Base-by-base conservation (phyloP, 2,329 filamentous ascomycete genomes). In the Alternaria conjuncta region DNA sequence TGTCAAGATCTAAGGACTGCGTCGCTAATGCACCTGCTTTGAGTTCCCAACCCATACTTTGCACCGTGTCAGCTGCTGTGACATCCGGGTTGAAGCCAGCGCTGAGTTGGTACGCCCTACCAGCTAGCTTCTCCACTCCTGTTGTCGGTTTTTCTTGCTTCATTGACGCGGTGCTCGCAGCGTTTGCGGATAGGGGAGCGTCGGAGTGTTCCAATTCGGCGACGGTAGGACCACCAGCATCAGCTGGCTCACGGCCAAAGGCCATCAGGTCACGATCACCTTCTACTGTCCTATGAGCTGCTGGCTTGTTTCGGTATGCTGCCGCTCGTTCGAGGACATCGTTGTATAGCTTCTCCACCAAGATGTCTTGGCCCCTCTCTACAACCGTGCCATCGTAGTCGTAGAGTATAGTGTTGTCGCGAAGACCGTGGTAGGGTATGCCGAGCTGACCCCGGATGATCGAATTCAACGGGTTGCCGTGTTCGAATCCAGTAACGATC, bases 401-500 rank as follows among this genome's bases (percentile, higher is more conserved):
- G 82, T 97, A 97, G 10, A 99, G 89, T 9, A 93, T 96, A 15
- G 95, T 95, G 61, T 89, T 87, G 71, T 91, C 89, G 68, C 89
- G 90, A 64, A 99, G 84, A 23, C 91, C 85, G 79, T 97, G 93
- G 77, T 97, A 97, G 15, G 90, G 90, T 20, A 99, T 86, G 25
- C 91, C 92, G 53, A 99, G 86, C 80, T 99, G 96, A 15, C 93
- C 94, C 69, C 96, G 90, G 60, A 99, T 90, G 63, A 99, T 89
- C 53, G 94, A 88, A 77, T 97, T 96, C 71, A 99, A 83, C 6
- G 96, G 96, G 72, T 99, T 99, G 18, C 96, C 96, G 69, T 93
- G 89, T 70, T 98, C 94, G 77, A 98, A 99, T 0, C 96, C 96
- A 32, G 96, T 97, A 65, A 99, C 94, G 64, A 99, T 98, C 86